Conservation (phyloP, 2,329 filamentous ascomycete species). For the Colletotrichum salicis region DNA sequence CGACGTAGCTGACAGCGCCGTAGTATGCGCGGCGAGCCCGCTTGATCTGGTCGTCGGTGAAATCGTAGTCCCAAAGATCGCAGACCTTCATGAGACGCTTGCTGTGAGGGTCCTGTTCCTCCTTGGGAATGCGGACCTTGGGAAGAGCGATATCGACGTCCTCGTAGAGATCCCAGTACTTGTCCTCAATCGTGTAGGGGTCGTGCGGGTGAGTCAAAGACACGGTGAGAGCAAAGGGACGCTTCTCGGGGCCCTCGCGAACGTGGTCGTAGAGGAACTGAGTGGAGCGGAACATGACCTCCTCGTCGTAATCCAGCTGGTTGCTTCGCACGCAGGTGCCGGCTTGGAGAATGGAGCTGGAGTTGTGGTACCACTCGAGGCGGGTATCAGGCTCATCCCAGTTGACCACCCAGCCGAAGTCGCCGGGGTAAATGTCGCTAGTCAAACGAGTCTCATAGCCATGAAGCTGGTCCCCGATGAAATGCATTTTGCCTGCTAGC, state of each 20-base stretch:
- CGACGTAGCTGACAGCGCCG: slow-evolving; percentile 91
- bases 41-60: slow-evolving; percentile 87
- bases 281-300: slow-evolving; percentile 90
- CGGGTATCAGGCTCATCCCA: slow-evolving; percentile 91
- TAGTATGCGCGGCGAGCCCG: slow-evolving; percentile 90
- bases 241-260: slow-evolving; percentile 76
- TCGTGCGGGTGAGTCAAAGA: slow-evolving; percentile 96
- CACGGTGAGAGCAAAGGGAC: slow-evolving; percentile 88
- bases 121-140: slow-evolving; percentile 79
- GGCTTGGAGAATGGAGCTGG: slow-evolving; percentile 90
- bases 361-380: slow-evolving; percentile 96
- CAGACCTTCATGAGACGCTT: slow-evolving; percentile 87
- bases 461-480: slow-evolving; percentile 93
- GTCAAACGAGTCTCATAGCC: slow-evolving; percentile 93
- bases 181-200: slow-evolving; percentile 91
- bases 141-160: slow-evolving; percentile 88
- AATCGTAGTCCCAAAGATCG: slow-evolving; percentile 85
- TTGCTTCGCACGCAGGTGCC: slow-evolving; percentile 91
- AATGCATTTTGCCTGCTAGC: slow-evolving; percentile 96
- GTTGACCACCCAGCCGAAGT: slow-evolving; percentile 94
- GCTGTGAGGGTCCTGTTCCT: slow-evolving; percentile 87
- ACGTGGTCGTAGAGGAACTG: slow-evolving; percentile 94
- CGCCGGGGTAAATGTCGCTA: slow-evolving; percentile 94
- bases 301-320: slow-evolving; percentile 95
- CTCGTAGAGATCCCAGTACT: slow-evolving; percentile 94